Evolutionary conservation across 2,329 filamentous ascomycete species (phyloP).

Genomic region (Orbilia quercus): DNA sequence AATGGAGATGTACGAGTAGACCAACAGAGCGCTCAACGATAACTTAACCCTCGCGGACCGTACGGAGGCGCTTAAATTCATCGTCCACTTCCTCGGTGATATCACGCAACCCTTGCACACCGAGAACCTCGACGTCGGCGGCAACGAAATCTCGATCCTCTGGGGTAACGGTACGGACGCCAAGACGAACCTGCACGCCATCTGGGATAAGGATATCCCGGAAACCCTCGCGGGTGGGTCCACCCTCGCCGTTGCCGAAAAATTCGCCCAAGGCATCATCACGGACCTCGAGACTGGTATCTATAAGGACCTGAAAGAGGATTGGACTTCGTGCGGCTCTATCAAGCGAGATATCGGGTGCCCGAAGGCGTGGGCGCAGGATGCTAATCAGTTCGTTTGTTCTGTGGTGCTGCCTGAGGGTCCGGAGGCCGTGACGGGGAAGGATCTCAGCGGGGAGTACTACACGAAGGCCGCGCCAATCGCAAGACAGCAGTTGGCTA

Average conservation of each 20-base stretch:
- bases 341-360: slow-evolving; percentile 69
- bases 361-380: slow-evolving; percentile 73
- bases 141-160: slow-evolving; percentile 74
- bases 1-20: slow-evolving; percentile 66
- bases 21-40: slow-evolving; percentile 31
- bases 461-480: slow-evolving; percentile 72
- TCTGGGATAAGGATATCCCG: slow-evolving; percentile 71
- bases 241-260: slow-evolving; percentile 15
- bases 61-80: slow-evolving; percentile 56
- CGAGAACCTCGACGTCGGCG: slow-evolving; percentile 73
- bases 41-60: slow-evolving; percentile 41
- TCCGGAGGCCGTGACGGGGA: slow-evolving; percentile 69
- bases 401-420: slow-evolving; percentile 70
- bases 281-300: slow-evolving; percentile 69
- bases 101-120: slow-evolving; percentile 76
- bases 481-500: slow-evolving; percentile 74
- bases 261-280: slow-evolving; percentile 70
- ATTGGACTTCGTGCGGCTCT: slow-evolving; percentile 71
- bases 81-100: slow-evolving; percentile 72
- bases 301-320: slow-evolving; percentile 67
- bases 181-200: slow-evolving; percentile 74
- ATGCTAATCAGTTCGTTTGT: slow-evolving; percentile 73
- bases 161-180: slow-evolving; percentile 66
- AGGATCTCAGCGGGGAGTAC: slow-evolving; percentile 73
- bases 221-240: slow-evolving; percentile 50